These are phyloP conservation scores for Claviceps humidiphila DNA, from an alignment of 2,329 filamentous ascomycete genomes.

Conservation along the genomic window DNA sequence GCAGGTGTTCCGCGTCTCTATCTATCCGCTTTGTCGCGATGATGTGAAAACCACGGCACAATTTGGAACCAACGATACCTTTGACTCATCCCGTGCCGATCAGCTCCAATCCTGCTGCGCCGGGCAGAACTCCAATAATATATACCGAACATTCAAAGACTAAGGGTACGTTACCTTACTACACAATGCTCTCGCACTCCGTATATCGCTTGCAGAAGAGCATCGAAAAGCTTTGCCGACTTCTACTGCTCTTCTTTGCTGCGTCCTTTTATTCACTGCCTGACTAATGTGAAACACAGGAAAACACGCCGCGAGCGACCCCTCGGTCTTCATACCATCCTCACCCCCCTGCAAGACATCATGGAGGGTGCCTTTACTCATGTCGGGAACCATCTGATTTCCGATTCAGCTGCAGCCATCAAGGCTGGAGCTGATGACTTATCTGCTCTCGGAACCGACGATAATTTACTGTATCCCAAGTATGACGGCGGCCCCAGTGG, in stretches of 20 bases:
- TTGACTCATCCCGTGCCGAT: slow-evolving; percentile 15
- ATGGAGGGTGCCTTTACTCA: slow-evolving; percentile 88
- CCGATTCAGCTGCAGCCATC: slow-evolving; percentile 73
- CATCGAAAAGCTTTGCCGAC: not conserved
- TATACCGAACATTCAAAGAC: slow-evolving; percentile 1
- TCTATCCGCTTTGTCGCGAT: slow-evolving; percentile 21
- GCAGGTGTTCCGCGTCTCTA: slow-evolving; percentile 3
- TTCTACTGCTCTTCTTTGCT: not conserved
- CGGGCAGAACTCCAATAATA: not conserved
- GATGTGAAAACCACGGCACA: slow-evolving; percentile 22
- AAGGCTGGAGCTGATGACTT: slow-evolving; percentile 71
- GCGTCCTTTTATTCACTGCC: not conserved
- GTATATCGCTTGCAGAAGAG: not conserved
- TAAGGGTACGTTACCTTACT: slow-evolving; percentile 3
- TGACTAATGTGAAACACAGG: slow-evolving; percentile 1
- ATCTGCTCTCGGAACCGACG: slow-evolving; percentile 60
- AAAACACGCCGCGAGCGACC: not conserved
- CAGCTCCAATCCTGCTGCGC: slow-evolving; percentile 12
- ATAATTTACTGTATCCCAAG: slow-evolving; percentile 65
- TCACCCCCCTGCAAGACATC: slow-evolving; percentile 13
- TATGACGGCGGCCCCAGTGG: slow-evolving; percentile 42
- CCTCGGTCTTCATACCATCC: slow-evolving; percentile 5
- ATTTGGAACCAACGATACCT: slow-evolving; percentile 17
- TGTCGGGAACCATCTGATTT: slow-evolving; percentile 74
- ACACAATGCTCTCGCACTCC: not conserved